Evolutionary conservation across 192 early-diverging fungal genomes (phyloP).

Genomic region (Coemansia sp.): DNA sequence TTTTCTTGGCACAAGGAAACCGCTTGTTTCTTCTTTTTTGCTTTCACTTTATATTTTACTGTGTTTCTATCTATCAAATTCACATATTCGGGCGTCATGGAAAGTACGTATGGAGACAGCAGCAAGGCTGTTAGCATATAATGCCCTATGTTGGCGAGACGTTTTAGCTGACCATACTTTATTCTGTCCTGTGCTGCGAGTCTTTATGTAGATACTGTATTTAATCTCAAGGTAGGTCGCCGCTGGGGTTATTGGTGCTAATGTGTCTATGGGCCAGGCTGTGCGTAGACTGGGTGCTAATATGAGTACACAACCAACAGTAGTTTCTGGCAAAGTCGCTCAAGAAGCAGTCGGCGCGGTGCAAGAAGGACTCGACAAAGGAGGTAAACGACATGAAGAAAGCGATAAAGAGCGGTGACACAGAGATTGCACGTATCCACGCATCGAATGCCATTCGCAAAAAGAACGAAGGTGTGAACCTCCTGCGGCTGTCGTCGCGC

Average conservation of each 20-base stretch:
- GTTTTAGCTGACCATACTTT: background rate
- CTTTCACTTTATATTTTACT: slow-evolving; percentile 3
- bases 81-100: slow-evolving; percentile 16
- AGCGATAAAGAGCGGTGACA: slow-evolving; percentile 90
- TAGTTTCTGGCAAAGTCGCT: slow-evolving; percentile 93
- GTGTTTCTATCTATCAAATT: background rate
- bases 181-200: background rate
- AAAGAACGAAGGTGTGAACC: slow-evolving; percentile 90
- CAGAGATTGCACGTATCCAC: slow-evolving; percentile 91
- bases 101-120: slow-evolving; percentile 27
- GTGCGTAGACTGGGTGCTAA: background rate
- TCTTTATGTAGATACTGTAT: slow-evolving; percentile 27
- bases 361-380: slow-evolving; percentile 75
- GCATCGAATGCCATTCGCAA: slow-evolving; percentile 96
- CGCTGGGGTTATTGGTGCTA: background rate
- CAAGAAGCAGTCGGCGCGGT: slow-evolving; percentile 79
- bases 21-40: background rate
- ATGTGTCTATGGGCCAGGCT: background rate
- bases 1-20: slow-evolving; percentile 1
- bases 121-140: background rate
- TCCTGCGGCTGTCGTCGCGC: slow-evolving; percentile 82
- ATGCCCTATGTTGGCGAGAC: background rate
- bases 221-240: slow-evolving; percentile 29
- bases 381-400: slow-evolving; percentile 90
- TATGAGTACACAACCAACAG: background rate